A percentile compares a stretch with the other conserved stretches of the same genome.
Evolutionary conservation across 139 green algal species (phyloP).

Genomic region (Desmodesmus armatus): DNA sequence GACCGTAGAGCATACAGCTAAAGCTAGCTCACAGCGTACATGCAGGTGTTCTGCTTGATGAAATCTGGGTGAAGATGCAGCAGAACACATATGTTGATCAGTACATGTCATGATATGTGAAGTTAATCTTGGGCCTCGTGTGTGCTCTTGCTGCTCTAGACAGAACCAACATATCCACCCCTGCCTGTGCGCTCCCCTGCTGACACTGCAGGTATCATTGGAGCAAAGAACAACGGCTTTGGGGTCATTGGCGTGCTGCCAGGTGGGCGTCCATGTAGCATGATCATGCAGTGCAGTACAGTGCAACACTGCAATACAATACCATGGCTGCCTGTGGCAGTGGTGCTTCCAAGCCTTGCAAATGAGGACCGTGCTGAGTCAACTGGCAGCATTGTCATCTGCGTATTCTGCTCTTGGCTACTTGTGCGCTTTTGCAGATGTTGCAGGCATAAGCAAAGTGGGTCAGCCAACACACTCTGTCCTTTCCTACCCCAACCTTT

Average conservation of each 20-base stretch:
- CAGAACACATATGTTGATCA: no score
- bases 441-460: background rate
- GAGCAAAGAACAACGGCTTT: conserved; percentile 14
- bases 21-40: no score
- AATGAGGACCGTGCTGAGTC: background rate
- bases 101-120: no score
- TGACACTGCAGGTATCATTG: conserved; percentile 35
- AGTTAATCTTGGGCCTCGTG: no score
- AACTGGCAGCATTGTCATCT: background rate
- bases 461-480: background rate
- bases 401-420: background rate
- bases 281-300: background rate
- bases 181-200: background rate
- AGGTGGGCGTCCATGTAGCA: background rate
- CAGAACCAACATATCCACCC: no score
- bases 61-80: no score
- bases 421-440: background rate
- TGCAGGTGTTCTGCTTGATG: no score
- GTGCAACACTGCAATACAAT: background rate
- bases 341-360: background rate
- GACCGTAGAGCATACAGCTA: no score
- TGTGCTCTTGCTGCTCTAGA: no score
- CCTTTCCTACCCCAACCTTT: background rate
- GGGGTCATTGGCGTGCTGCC: conserved; percentile 25
- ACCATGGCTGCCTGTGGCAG: background rate